Conservation (phyloP, 2,329 filamentous ascomycete genomes). For the Calonectria multiphialidica region DNA sequence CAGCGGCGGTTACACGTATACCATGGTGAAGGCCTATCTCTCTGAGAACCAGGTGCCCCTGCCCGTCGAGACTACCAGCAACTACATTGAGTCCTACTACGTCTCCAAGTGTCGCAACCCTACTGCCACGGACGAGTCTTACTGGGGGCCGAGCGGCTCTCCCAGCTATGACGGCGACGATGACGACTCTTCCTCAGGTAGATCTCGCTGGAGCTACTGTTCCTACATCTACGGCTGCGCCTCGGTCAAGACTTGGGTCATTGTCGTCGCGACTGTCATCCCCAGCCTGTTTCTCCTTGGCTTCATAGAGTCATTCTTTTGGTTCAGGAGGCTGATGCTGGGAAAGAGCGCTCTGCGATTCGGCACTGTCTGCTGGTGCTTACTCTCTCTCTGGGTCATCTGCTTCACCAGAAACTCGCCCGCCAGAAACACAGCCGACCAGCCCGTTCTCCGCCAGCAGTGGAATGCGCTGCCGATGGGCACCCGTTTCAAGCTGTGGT, state of each 20-base stretch:
- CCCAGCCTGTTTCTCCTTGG: slow-evolving; percentile 46
- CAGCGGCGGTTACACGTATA: slow-evolving; percentile 22
- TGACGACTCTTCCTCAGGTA: not conserved
- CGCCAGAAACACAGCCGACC: slow-evolving; percentile 20
- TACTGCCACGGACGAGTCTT: slow-evolving; percentile 15
- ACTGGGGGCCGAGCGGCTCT: slow-evolving; percentile 17
- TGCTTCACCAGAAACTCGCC: slow-evolving; percentile 30
- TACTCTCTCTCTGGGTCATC: slow-evolving; percentile 33
- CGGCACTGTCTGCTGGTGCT: slow-evolving; percentile 47
- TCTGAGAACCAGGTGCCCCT: slow-evolving; percentile 19
- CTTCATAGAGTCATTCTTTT: slow-evolving; percentile 47
- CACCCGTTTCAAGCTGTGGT: slow-evolving; percentile 29
- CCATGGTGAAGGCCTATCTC: slow-evolving; percentile 30
- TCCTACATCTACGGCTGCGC: slow-evolving; percentile 14
- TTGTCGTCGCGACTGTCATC: slow-evolving; percentile 42
- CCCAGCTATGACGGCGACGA: not conserved
- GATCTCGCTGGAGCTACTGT: not conserved
- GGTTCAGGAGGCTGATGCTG: slow-evolving; percentile 48
- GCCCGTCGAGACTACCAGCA: slow-evolving; percentile 9
- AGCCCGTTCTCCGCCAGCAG: slow-evolving; percentile 22
- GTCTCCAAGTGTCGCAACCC: slow-evolving; percentile 34
- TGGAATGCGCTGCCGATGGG: slow-evolving; percentile 25
- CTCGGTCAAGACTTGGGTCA: slow-evolving; percentile 31
- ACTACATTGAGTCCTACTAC: slow-evolving; percentile 35
- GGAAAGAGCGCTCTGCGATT: slow-evolving; percentile 44